Evolutionary conservation across 2,329 filamentous ascomycete species (phyloP), one percentile per base, ranked within the genome.

Genomic region (Exophiala sideris): DNA sequence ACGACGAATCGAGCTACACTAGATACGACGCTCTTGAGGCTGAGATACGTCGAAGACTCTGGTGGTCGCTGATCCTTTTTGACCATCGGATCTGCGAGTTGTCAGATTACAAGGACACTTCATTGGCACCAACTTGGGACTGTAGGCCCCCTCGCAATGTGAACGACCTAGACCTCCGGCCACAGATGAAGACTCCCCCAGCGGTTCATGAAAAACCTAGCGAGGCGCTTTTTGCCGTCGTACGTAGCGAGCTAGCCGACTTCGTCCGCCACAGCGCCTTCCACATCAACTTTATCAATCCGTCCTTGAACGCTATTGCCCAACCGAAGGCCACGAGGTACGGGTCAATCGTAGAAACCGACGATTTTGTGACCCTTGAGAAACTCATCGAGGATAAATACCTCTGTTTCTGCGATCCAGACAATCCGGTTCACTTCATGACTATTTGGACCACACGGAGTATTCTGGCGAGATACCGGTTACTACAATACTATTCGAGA

Each of bases 261-360:
- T 71, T 70, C 29, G 55, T 76, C 34, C 69, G 73, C 11, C 62
- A 71, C 46, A 68, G 66, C 24, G 45, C 63, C 0, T 72, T 71
- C 35, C 70, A 79, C 52, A 70, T 81, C 10, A 73, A 79, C 55
- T 79, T 76, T 54, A 70, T 67, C 34, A 73, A 68, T 54, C 77
- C 77, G 1, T 59, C 64, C 18, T 52, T 74, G 10, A 73, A 71
- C 33, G 39, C 64, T 7, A 58, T 72, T 16, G 65, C 65, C n/a
- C 68, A 64, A 18, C 16, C 16, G 45, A 53, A 60, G 16, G 16
- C 16, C 32, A 11, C 54, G 16, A 54, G 58, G 21, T 16, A 52
- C 32, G 59, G 41, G 20, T 20, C 48, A 44, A 42, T 51, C 45
- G 59, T 67, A 0, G 64, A 68, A 0, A 61, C 48, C 3, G 62